These are phyloP conservation scores for Neocallimastix lanati DNA, from an alignment of 192 early-diverging fungal species.

Conservation along the genomic window DNA sequence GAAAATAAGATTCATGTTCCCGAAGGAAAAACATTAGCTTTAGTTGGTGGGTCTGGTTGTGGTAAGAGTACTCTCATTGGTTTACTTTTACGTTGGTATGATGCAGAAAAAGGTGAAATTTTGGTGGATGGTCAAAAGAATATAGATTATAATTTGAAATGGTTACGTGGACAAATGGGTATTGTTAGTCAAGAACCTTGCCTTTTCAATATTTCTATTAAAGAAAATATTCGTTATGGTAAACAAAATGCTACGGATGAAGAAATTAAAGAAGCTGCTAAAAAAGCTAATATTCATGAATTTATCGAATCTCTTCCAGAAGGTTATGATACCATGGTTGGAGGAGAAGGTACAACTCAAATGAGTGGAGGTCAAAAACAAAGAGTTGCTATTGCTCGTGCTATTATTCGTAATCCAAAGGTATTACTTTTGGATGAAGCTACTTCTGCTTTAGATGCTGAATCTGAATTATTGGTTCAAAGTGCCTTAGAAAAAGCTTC, in stretches of 20 bases:
- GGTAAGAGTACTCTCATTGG: conserved; percentile 54
- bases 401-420: conserved; percentile 40
- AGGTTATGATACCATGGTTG: conserved; percentile 38
- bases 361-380: conserved; percentile 52
- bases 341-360: conserved; percentile 35
- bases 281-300: conserved; percentile 31
- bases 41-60: conserved; percentile 74
- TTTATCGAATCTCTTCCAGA: conserved; percentile 7
- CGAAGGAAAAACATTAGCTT: conserved; percentile 61
- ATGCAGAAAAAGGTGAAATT: not conserved
- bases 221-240: conserved; percentile 40
- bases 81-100: conserved; percentile 27
- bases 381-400: conserved; percentile 54
- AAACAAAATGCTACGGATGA: conserved; percentile 17
- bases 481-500: not conserved
- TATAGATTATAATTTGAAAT: not conserved
- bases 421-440: conserved; percentile 26
- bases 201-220: conserved; percentile 35
- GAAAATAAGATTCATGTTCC: conserved; percentile 10
- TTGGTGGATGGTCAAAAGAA: not conserved
- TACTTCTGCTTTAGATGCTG: not conserved
- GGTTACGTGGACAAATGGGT: conserved; percentile 1
- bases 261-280: conserved; percentile 22
- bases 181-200: conserved; percentile 36
- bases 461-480: not conserved